Percentiles rank a stretch among this genome's conserved stretches.
Evolutionary conservation across 805 yeast genomes (phyloP).

Genomic region (Tetrapisispora pingtungensis): DNA sequence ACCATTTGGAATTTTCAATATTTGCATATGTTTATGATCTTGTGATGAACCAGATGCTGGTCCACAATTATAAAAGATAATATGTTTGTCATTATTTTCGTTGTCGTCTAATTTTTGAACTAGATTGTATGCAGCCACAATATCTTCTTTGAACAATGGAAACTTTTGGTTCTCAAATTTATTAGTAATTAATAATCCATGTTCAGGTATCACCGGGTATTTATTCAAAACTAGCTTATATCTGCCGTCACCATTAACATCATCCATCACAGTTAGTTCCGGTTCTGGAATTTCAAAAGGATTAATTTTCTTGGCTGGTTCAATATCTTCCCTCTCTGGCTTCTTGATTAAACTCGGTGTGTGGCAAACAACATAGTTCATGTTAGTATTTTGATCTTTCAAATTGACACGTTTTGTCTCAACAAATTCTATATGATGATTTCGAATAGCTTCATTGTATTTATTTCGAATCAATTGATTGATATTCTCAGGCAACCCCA

Average conservation of each 20-base stretch:
- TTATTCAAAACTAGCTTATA: constrained; percentile 71
- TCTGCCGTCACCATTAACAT: constrained; percentile 36
- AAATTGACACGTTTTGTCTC: constrained; percentile 33
- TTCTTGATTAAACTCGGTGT: constrained; percentile 29
- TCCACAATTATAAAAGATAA: constrained; percentile 87
- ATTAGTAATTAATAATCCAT: constrained; percentile 69
- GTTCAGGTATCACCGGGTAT: constrained; percentile 74
- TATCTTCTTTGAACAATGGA: constrained; percentile 63
- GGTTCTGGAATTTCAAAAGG: constrained; percentile 82
- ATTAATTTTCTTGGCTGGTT: constrained; percentile 30
- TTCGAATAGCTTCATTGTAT: constrained; percentile 39
- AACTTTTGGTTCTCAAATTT: constrained; percentile 61
- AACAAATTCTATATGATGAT: constrained; percentile 41
- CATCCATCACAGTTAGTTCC: constrained; percentile 50
- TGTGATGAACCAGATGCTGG: constrained; percentile 88
- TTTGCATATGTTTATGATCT: constrained; percentile 86
- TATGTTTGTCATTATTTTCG: constrained; percentile 37
- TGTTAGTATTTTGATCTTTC: constrained; percentile 24
- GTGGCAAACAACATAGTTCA: constrained; percentile 27
- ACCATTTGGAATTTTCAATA: constrained; percentile 56
- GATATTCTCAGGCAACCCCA: constrained; percentile 33
- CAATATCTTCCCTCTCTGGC: constrained; percentile 30
- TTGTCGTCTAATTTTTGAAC: constrained; percentile 39
- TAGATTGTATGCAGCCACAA: constrained; percentile 47
- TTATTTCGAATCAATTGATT: constrained; percentile 28